Percentiles rank a stretch among this genome's conserved stretches.
Conservation (phyloP, 192 early-diverging fungal genomes). For the Backusella mclennaniae region DNA sequence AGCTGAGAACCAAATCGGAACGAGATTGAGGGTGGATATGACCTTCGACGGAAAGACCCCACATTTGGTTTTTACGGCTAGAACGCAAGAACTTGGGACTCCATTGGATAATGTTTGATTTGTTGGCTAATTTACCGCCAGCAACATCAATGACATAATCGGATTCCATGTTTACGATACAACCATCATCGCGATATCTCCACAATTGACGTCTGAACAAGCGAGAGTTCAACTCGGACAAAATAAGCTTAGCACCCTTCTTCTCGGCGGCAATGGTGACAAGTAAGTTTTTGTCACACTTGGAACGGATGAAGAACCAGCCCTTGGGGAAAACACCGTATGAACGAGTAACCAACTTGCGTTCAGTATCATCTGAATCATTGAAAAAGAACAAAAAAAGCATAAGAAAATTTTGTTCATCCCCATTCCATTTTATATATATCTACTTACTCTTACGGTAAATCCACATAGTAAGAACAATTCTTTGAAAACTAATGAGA, state of each 20-base stretch:
- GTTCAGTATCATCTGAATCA: not conserved
- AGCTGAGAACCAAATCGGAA: conserved; percentile 18
- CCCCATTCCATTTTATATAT: not conserved
- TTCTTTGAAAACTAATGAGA: conserved; percentile 10
- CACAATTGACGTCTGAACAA: conserved; percentile 27
- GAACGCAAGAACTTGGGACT: conserved; percentile 19
- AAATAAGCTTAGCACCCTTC: conserved; percentile 30
- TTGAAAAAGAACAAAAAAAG: not conserved
- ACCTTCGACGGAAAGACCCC: conserved; percentile 31
- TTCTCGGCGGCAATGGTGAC: conserved; percentile 10
- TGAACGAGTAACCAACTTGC: conserved; percentile 14
- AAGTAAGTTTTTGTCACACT: conserved; percentile 15
- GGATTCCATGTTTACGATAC: conserved; percentile 19
- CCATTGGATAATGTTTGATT: conserved; percentile 29
- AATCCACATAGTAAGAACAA: conserved; percentile 13
- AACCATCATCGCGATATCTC: conserved; percentile 25
- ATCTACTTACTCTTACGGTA: not conserved
- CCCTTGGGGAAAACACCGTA: conserved; percentile 34
- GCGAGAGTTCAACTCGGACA: conserved; percentile 22
- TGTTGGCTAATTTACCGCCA: conserved; percentile 14
- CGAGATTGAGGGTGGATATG: conserved; percentile 26
- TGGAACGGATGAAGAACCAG: conserved; percentile 30
- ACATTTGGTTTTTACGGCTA: conserved; percentile 28
- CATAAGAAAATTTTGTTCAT: not conserved
- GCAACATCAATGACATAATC: conserved; percentile 31